phyloP scores from a whole-genome alignment of 2,329 filamentous ascomycete species.

The Penicillium sp. region DNA sequence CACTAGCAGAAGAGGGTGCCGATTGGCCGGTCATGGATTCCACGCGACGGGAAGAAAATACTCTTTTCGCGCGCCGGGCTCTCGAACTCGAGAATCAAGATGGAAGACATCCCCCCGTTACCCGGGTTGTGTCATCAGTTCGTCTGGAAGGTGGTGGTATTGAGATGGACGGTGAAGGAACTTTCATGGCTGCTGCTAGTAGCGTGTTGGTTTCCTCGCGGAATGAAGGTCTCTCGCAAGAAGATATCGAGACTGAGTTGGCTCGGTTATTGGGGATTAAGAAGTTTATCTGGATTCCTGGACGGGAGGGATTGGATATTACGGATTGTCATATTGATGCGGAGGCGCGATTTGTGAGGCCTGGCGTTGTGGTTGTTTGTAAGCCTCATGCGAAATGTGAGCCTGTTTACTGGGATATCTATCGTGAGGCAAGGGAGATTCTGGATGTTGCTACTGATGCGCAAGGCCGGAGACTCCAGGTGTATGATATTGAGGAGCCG shows the following conservation, averaged over 20 bases:
- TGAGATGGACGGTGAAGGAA: conserved; percentile 38
- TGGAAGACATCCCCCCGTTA: background rate
- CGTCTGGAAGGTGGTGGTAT: conserved; percentile 34
- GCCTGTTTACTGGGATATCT: conserved; percentile 24
- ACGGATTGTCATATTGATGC: conserved; percentile 38
- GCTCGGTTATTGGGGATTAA: conserved; percentile 27
- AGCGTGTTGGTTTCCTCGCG: conserved; percentile 32
- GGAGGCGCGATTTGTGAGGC: conserved; percentile 27
- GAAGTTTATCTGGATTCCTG: conserved; percentile 37
- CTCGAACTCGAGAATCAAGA: conserved; percentile 17
- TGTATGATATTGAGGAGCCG: conserved; percentile 30
- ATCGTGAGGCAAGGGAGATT: conserved; percentile 24
- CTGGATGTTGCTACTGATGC: conserved; percentile 24
- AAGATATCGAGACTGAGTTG: conserved; percentile 28
- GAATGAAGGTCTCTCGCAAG: conserved; percentile 26
- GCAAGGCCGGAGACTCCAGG: conserved; percentile 22
- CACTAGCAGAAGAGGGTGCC: background rate
- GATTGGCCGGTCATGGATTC: conserved; percentile 21
- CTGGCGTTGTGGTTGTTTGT: conserved; percentile 29
- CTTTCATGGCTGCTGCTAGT: conserved; percentile 35
- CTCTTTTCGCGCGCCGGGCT: conserved; percentile 15
- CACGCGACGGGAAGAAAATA: conserved; percentile 13
- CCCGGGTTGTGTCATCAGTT: conserved; percentile 20
- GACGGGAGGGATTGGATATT: conserved; percentile 30
- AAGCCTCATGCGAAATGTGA: conserved; percentile 22